Base-by-base conservation (phyloP, 1,139 yeast species). In the Magnusiomyces sp. region DNA sequence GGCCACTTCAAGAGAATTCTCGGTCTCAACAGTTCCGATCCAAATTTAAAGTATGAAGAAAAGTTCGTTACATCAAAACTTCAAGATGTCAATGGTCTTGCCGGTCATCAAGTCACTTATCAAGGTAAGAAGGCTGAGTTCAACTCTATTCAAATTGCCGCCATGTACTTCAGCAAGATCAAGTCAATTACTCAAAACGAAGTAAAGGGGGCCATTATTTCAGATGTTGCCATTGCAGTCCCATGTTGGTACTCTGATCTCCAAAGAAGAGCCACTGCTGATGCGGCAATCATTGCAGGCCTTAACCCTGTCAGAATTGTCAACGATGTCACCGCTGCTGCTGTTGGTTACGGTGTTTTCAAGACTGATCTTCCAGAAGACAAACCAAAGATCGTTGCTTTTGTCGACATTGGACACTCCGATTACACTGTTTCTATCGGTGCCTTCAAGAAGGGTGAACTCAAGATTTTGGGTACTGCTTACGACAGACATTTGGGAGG, bases 341-440 rank as follows among this genome's bases (percentile, higher is more conserved):
- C 97, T 60, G 96, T 94, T 59, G 95, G 97, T 60, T 94, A 92
- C 75, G 98, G 98, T 76, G 97, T 92, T 56, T 92, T 92, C 83
- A 90, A 92, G 80, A 81, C 86, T 52, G 94, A 87, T 65, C 86
- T 92, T 61, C 92, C 95, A 70, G 97, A 88, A 71, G 95, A 85
- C 62, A 85, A 83, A 70, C 84, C 92, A 64, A 83, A 85, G 74
- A 84, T 79, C 66, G 88, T 92, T 61, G 97, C 95, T 41, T 86
- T 92, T 63, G 81, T 92, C 55, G 99, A 92, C 71, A 87, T 94
- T 69, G 99, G 99, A 62, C 95, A 92, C 77, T 88, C 97, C 48
- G 82, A 95, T 49, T 90, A 81, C 77, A 89, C 95, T 61, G 95
- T 94, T 58, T 75, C 95, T 56, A 77, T 92, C 63, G 95, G 89